Base-by-base conservation (phyloP, 129 eudicot species). In the Chrysanthemum makinoi region DNA sequence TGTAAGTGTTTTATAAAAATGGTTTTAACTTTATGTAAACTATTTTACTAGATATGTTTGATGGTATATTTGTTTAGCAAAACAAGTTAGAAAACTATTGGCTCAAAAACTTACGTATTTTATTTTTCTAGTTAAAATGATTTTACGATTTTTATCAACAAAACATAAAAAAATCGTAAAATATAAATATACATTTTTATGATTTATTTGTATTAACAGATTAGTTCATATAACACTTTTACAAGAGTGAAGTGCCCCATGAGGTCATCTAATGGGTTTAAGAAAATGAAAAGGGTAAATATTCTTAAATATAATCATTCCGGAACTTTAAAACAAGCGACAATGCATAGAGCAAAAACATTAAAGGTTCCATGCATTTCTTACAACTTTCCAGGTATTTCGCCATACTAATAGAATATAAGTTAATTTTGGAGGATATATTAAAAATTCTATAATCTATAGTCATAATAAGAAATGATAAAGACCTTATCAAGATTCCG, bases 301-400 rank as follows among this genome's bases (percentile, higher is more conserved):
- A 49, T 67, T 64, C 72, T 74, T 13, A 62, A 75, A 43, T 72
- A 83, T 55, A 62, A 78, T 74, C 77, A 72, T 76, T 61, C 51
- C 49, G 63, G 10, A 18, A 52, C 77, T 39, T 77, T 39, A 46
- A 84, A 77, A 61, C 69, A 78, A 54, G 58, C 72, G 26, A 28
- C 54, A 51, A 72, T 64, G 56, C 80, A 50, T 70, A 73, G 83
- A 76, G 61, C 85, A 46, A 33, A 64, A 8, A 48, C 62, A 53
- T 60, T 75, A 19, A 86, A 79, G 82, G 87, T 81, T 77, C 79
- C 84, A 17, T 82, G 96, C 79, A 78, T 82, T 71, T 86, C 87
- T 33, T 82, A 83, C 65, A 91, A 84, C 18, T 28, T 59, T 72
- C 81, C 75, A 86, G 97, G 97, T 91, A 88, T 28, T 48, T 69